Conservation (phyloP, 495 filamentous ascomycete species). For the Xylaria acuta region DNA sequence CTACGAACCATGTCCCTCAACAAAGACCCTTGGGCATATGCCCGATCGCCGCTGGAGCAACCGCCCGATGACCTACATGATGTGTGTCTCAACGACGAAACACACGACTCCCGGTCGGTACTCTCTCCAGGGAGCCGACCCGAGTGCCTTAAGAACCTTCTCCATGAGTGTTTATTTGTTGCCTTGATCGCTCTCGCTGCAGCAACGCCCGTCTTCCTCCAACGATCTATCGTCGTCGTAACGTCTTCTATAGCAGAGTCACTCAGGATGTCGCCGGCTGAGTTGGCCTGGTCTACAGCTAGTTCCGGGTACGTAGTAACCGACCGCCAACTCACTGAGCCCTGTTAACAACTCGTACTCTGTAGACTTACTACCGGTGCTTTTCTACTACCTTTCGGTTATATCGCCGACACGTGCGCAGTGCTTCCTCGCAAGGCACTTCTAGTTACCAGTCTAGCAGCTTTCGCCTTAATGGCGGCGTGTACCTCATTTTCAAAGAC, state of each 20-base stretch:
- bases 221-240: constrained; percentile 63
- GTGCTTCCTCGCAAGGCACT: constrained; percentile 64
- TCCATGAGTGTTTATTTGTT: constrained; percentile 67
- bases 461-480: constrained; percentile 59
- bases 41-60: constrained; percentile 25
- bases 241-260: constrained; percentile 64
- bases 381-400: constrained; percentile 67
- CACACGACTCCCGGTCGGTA: constrained; percentile 26
- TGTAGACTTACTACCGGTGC: constrained; percentile 60
- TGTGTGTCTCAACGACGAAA: constrained; percentile 38
- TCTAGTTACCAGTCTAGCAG: constrained; percentile 60
- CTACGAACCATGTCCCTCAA: constrained; percentile 31
- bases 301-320: constrained; percentile 55
- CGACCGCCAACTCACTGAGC: constrained; percentile 30
- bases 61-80: constrained; percentile 40
- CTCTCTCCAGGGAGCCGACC: constrained; percentile 48
- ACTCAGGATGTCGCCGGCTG: constrained; percentile 63
- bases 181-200: constrained; percentile 68
- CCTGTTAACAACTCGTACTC: constrained; percentile 17
- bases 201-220: constrained; percentile 63
- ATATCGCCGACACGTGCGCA: constrained; percentile 57
- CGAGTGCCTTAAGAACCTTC: constrained; percentile 61
- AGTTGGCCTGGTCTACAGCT: constrained; percentile 68
- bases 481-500: constrained; percentile 61
- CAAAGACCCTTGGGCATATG: constrained; percentile 33